Evolutionary conservation across 768 basidiomycete species (phyloP).

Genomic region (Termitomyces sp.): DNA sequence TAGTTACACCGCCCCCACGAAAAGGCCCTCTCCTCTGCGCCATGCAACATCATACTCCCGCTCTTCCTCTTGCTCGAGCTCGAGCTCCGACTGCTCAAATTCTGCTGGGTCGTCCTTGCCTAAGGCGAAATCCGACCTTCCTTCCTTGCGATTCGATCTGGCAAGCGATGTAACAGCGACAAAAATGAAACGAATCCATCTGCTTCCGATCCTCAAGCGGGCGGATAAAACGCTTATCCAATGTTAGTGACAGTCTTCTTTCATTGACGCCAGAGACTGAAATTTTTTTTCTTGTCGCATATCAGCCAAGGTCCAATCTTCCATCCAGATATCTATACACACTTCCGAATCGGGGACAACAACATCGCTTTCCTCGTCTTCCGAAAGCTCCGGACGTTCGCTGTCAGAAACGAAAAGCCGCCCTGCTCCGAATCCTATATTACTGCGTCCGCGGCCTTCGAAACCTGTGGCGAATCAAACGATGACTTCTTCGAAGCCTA

Average conservation of each 20-base stretch:
- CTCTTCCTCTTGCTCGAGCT: conserved; percentile 1
- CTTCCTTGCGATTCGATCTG: conserved; percentile 1
- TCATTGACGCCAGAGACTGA: background rate
- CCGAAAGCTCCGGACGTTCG: conserved; percentile 6
- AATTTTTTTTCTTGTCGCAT: background rate
- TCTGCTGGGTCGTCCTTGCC: background rate
- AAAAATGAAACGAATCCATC: conserved; percentile 4
- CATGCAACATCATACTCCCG: conserved; percentile 11
- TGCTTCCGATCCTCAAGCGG: conserved; percentile 4
- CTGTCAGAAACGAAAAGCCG: background rate
- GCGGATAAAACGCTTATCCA: conserved; percentile 2
- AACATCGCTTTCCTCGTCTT: conserved; percentile 7
- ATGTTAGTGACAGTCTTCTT: background rate
- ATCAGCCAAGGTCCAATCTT: conserved; percentile 2
- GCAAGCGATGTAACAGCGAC: background rate
- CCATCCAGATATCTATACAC: conserved; percentile 8
- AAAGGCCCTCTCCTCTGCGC: conserved; percentile 11
- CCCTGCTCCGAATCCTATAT: background rate
- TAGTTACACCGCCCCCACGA: conserved; percentile 10
- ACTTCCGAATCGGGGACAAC: conserved; percentile 5
- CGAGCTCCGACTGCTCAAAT: background rate
- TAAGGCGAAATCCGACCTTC: background rate
- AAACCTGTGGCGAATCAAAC: conserved; percentile 1
- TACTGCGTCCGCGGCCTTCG: conserved; percentile 7
- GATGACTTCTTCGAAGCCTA: conserved; percentile 5